These are phyloP conservation scores for Teratosphaeria viscida DNA, from an alignment of 2,329 filamentous ascomycete species.

Conservation along the genomic window DNA sequence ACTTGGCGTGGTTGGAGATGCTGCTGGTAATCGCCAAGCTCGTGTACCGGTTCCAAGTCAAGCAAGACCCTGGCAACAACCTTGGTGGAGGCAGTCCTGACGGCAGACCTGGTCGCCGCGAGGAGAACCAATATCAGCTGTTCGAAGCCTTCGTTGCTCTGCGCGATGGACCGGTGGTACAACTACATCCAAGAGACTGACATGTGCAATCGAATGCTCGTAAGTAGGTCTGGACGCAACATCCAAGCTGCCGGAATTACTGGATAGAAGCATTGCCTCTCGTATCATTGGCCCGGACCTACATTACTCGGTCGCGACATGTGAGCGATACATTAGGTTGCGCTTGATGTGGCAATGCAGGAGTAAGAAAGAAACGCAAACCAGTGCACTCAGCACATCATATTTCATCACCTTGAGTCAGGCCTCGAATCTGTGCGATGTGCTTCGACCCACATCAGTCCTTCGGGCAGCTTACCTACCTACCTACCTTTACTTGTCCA, in stretches of 20 bases:
- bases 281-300: not conserved
- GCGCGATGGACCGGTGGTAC: not conserved
- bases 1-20: slow-evolving; percentile 9
- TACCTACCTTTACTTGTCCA: too few species aligned
- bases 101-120: not conserved
- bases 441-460: too few species aligned
- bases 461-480: too few species aligned
- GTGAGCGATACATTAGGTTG: too few species aligned
- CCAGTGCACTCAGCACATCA: too few species aligned
- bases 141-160: not conserved
- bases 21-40: slow-evolving; percentile 4
- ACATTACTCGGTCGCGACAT: too few species aligned
- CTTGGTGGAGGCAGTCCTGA: not conserved
- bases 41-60: slow-evolving; percentile 1
- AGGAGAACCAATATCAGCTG: not conserved
- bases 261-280: not conserved
- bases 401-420: too few species aligned
- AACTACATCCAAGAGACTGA: not conserved
- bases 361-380: too few species aligned
- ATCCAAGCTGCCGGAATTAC: not conserved
- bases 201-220: not conserved
- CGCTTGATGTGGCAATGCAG: too few species aligned
- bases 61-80: not conserved
- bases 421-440: too few species aligned
- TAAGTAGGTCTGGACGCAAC: not conserved